Evolutionary conservation across 768 basidiomycete species (phyloP), one percentile per base, ranked within the genome.

Genomic region (Naganishia onofrii): DNA sequence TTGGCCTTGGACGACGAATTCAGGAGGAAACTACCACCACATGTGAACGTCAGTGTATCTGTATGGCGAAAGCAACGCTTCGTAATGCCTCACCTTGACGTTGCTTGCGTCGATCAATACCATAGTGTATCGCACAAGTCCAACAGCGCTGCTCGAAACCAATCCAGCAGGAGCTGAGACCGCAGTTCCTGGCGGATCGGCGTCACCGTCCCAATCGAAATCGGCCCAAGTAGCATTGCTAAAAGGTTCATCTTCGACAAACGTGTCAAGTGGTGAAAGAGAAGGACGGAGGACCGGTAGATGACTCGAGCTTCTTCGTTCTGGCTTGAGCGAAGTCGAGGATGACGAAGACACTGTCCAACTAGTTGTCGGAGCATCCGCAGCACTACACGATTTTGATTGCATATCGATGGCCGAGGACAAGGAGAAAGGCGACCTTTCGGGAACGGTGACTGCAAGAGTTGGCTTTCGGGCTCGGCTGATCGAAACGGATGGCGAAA

Each of bases 91-190:
- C 26, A 63, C 60, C 38, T 44, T 63, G 42, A 63, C 60, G 21
- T 46, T 31, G 42, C 60, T 44, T 13, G 32, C 26, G 46, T 63
- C 60, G 38, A 63, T 42, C 42, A 63, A 44, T 26, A 63, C 23
- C 60, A 63, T 44, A 5, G 60, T 42, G 38, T 63, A 63, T 7
- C 23, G 36, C 13, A 44, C 60, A 28, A n/a, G 26, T 8, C 42
- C 42, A 21, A 26, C 38, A 7, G 38, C 23, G 29, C 12, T 29
- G 13, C 13, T 29, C 26, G 38, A 10, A 4, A 63, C 9, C 32
- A 42, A 63, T 26, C 42, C 60, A 44, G 38, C 60, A 44, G 60
- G 60, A 44, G 60, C 60, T 7, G 60, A 63, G 13, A 63, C 60
- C 15, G 60, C 36, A 10, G 38, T 63, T 19, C 38, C 60, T 42